Conservation (phyloP, 1,284 basidiomycete genomes). For the Fomitopsis pinicola region DNA sequence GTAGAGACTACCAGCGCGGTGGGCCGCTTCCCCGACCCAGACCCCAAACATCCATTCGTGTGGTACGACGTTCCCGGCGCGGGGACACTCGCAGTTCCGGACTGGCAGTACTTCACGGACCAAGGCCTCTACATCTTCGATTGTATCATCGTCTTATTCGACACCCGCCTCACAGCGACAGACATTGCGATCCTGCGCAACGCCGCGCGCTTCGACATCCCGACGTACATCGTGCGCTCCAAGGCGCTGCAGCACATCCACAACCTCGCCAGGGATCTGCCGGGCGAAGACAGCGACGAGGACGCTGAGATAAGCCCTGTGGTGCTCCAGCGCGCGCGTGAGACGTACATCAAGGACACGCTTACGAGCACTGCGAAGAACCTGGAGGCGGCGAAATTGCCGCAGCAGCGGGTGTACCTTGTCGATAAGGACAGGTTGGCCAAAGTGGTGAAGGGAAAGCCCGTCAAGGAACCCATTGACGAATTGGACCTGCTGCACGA, state of each 20-base stretch:
- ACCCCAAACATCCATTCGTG: not conserved
- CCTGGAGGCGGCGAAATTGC: not conserved
- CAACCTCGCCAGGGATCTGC: not conserved
- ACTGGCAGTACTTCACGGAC: slow-evolving; percentile 7
- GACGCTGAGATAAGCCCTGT: not conserved
- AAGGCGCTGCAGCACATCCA: slow-evolving; percentile 5
- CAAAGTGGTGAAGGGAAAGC: not conserved
- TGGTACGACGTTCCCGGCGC: slow-evolving; percentile 5
- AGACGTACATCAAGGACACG: slow-evolving; percentile 2
- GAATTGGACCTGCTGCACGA: not conserved
- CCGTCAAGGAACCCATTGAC: not conserved
- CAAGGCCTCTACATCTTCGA: slow-evolving; percentile 6
- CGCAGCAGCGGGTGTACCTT: not conserved
- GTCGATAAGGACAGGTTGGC: slow-evolving; percentile 3
- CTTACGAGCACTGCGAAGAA: not conserved
- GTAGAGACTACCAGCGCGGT: slow-evolving; percentile 1
- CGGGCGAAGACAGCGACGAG: not conserved
- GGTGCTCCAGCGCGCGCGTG: not conserved
- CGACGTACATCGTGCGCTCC: slow-evolving; percentile 6
- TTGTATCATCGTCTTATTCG: slow-evolving; percentile 4
- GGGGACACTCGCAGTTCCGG: not conserved
- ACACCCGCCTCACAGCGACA: not conserved
- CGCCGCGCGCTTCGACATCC: slow-evolving; percentile 3
- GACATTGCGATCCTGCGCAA: slow-evolving; percentile 7
- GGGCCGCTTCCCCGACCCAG: not conserved